phyloP scores from a whole-genome alignment of 2,329 filamentous ascomycete genomes.

The Colletotrichum orbiculare region DNA sequence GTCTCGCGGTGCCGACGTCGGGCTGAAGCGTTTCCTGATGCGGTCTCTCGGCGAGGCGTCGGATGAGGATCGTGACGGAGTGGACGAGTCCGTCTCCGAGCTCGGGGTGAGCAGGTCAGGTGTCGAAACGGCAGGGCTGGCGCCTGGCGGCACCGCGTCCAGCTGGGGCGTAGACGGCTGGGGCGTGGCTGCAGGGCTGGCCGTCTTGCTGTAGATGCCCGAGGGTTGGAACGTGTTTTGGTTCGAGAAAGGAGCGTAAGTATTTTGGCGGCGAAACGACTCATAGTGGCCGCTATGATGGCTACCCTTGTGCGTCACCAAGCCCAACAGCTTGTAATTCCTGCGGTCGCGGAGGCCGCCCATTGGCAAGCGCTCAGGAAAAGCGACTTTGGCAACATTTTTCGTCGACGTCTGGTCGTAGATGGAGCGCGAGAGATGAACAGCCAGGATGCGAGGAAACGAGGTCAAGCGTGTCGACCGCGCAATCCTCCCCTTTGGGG shows the following conservation, averaged over 20 bases:
- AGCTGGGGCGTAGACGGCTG: slow-evolving; percentile 60
- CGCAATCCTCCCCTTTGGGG: slow-evolving; percentile 85
- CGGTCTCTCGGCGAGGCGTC: slow-evolving; percentile 40
- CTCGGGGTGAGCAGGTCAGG: slow-evolving; percentile 58
- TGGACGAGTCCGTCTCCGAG: slow-evolving; percentile 49
- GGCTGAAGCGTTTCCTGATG: slow-evolving; percentile 30
- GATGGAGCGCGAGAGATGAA: slow-evolving; percentile 93
- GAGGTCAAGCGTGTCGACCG: slow-evolving; percentile 87
- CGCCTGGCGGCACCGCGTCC: slow-evolving; percentile 47
- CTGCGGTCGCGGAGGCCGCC: slow-evolving; percentile 82
- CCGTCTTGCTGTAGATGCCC: slow-evolving; percentile 75
- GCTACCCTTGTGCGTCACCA: slow-evolving; percentile 94
- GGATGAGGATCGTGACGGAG: slow-evolving; percentile 50
- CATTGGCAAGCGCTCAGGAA: slow-evolving; percentile 86
- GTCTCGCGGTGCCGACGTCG: slow-evolving; percentile 42
- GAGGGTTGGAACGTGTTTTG: slow-evolving; percentile 81
- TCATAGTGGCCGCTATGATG: slow-evolving; percentile 98
- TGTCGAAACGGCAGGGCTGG: slow-evolving; percentile 58
- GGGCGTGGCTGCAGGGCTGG: slow-evolving; percentile 64
- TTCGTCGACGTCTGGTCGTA: slow-evolving; percentile 89
- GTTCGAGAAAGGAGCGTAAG: slow-evolving; percentile 81
- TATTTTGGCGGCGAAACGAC: slow-evolving; percentile 87
- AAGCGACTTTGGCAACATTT: slow-evolving; percentile 93
- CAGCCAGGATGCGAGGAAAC: slow-evolving; percentile 90
- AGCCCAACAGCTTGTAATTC: slow-evolving; percentile 84